Percentiles rank a stretch among this genome's conserved stretches.
Evolutionary conservation across 1,284 basidiomycete species (phyloP).

Genomic region (Ustilago loliicola): DNA sequence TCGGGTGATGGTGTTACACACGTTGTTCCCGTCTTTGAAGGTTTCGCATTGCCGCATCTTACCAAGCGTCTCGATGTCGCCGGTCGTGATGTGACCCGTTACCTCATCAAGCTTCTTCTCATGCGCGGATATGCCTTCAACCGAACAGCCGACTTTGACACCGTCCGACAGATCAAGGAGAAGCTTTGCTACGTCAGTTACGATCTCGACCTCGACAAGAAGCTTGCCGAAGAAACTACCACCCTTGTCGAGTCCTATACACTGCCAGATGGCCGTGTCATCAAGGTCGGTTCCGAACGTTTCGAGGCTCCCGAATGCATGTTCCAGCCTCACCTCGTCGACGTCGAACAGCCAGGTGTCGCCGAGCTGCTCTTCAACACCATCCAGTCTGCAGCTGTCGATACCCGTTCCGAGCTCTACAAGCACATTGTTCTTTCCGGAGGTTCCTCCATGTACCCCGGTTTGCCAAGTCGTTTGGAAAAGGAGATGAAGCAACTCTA

Average conservation of each 20-base stretch:
- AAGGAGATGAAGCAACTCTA: slow-evolving; percentile 99
- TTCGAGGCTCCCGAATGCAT: slow-evolving; percentile 99
- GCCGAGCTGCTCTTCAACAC: slow-evolving; percentile 98
- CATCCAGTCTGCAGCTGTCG: slow-evolving; percentile 91
- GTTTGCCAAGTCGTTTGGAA: slow-evolving; percentile 93
- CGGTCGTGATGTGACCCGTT: slow-evolving; percentile 96
- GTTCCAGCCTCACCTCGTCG: slow-evolving; percentile 99
- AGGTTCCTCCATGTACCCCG: slow-evolving; percentile 95
- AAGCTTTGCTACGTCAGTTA: slow-evolving; percentile 96
- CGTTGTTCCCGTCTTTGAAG: slow-evolving; percentile 98
- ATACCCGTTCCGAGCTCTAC: slow-evolving; percentile 91
- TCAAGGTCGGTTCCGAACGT: slow-evolving; percentile 98
- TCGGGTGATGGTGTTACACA: slow-evolving; percentile 99
- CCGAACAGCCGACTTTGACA: slow-evolving; percentile 98
- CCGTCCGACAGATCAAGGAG: slow-evolving; percentile 98
- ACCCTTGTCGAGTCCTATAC: slow-evolving; percentile 96
- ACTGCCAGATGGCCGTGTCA: slow-evolving; percentile 94
- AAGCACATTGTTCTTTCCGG: slow-evolving; percentile 98
- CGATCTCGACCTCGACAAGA: slow-evolving; percentile 93
- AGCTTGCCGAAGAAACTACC: slow-evolving; percentile 94
- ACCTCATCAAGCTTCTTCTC: slow-evolving; percentile 96
- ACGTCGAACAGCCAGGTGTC: slow-evolving; percentile 95
- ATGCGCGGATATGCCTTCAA: slow-evolving; percentile 99
- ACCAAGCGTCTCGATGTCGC: slow-evolving; percentile 92
- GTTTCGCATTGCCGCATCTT: slow-evolving; percentile 93